Base-by-base conservation (phyloP, 2,329 filamentous ascomycete genomes). In the Xylariaceae sp. region DNA sequence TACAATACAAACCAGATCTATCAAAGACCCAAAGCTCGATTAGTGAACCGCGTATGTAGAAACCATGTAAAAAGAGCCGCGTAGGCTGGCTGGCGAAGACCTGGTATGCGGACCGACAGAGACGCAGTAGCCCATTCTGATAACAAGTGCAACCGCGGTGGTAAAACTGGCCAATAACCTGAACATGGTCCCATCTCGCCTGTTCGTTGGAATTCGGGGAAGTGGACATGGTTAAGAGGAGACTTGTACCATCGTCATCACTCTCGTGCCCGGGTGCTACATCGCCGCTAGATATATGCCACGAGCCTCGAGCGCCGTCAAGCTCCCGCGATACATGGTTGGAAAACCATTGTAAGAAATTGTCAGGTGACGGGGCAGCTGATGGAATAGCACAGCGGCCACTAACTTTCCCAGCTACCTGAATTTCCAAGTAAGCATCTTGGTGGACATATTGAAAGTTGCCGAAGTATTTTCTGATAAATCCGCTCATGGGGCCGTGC, bases 11-110 rank as follows among this genome's bases (percentile, higher is more conserved):
- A 24, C 72, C 70, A 45, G 70, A 71, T 53, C 72, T 63, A 61
- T 73, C 71, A 61, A 74, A 73, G 33, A 70, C 62, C 69, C 68
- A 73, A 33, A 71, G 50, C 52, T 73, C 70, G 3, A 72, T 55
- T 11, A 64, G 36, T 21, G 66, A 64, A 16, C 64, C 66, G 35
- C 65, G 64, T 40, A 73, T 64, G 51, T 68, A 68, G 46, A 74
- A 72, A 49, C 68, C 71, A 55, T 72, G 69, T 33, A 74, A 53
- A 55, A 73, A 74, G 40, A 67, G 62, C n/a, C 68, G 68, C 9
- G 64, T 67, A 15, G 67, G 65, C 53, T 73, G 68, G 48, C 48
- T 63, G 20, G 50, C 47, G 35, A 73, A 73, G 21, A 73, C 62
- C 43, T 55, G 16, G 7, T 58, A 16, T 41, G 63, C 61, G 11